Conservation (phyloP, 2,329 filamentous ascomycete species). For the Pseudogymnoascus sp. region DNA sequence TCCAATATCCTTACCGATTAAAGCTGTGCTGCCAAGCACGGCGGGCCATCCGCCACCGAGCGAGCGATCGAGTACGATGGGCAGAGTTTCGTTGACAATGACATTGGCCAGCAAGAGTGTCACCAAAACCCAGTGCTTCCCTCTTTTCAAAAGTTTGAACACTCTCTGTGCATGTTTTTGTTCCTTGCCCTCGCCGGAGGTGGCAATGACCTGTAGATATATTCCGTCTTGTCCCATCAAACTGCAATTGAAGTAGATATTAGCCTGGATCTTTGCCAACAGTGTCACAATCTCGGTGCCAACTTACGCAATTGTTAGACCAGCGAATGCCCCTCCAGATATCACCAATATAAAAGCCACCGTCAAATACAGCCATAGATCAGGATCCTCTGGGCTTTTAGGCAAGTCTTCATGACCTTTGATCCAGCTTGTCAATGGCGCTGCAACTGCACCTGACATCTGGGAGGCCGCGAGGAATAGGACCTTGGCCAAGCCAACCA, state of each 20-base stretch:
- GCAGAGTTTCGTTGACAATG: conserved; percentile 90
- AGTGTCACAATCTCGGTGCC: background rate
- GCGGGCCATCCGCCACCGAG: conserved; percentile 88
- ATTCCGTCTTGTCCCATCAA: conserved; percentile 67
- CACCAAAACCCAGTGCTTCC: conserved; percentile 95
- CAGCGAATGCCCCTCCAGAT: conserved; percentile 82
- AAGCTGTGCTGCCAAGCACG: conserved; percentile 77
- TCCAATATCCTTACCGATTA: conserved; percentile 60
- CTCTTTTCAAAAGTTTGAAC: conserved; percentile 66
- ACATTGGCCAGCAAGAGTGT: conserved; percentile 89
- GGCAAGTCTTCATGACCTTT: conserved; percentile 37
- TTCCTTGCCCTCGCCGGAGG: conserved; percentile 70
- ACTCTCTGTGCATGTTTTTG: conserved; percentile 75
- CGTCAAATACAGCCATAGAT: conserved; percentile 72
- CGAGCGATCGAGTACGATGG: conserved; percentile 85
- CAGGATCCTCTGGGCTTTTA: conserved; percentile 48
- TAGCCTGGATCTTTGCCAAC: background rate
- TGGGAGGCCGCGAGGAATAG: conserved; percentile 40
- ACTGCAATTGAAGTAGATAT: conserved; percentile 13
- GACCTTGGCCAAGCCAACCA: conserved; percentile 44
- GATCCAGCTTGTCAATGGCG: conserved; percentile 27
- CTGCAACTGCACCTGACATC: conserved; percentile 24
- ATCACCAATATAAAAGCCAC: conserved; percentile 53
- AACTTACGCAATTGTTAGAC: conserved; percentile 72
- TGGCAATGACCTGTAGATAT: conserved; percentile 83